Conservation (phyloP, 163 green algal genomes). For the Chlorella variabilis region DNA sequence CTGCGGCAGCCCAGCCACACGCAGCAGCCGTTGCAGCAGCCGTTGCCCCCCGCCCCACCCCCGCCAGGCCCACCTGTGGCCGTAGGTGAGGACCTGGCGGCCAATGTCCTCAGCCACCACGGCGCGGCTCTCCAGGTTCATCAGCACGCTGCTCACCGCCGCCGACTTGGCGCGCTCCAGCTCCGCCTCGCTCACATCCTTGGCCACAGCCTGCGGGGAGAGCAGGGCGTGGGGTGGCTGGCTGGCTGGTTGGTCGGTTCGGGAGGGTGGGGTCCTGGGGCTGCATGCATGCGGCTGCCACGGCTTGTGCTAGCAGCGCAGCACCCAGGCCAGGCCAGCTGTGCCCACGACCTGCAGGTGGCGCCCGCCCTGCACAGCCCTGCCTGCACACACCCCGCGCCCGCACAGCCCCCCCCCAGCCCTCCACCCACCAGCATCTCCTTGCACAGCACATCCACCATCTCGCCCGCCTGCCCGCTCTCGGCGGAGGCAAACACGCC, state of each 20-base stretch:
- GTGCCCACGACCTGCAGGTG: too few species aligned
- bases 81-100: conserved; percentile 99
- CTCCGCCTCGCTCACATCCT: conserved; percentile 74
- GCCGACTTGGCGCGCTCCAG: conserved; percentile 93
- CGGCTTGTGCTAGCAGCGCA: too few species aligned
- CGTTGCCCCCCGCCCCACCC: too few species aligned
- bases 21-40: too few species aligned
- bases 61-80: conserved; percentile 83
- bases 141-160: conserved; percentile 87
- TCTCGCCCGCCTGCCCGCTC: conserved; percentile 59
- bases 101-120: conserved; percentile 96
- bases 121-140: conserved; percentile 94
- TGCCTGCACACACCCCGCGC: too few species aligned
- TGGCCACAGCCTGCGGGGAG: conserved; percentile 43
- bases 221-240: background rate
- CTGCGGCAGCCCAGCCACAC: background rate
- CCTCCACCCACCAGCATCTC: conserved; percentile 65
- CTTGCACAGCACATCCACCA: conserved; percentile 73
- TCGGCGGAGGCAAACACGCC: conserved; percentile 80
- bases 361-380: too few species aligned
- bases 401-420: too few species aligned
- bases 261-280: background rate
- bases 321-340: too few species aligned
- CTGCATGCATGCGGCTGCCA: too few species aligned
- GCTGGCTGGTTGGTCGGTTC: background rate